Evolutionary conservation across 164 flowering plant species (phyloP).

Genomic region (Akebia trifoliata): DNA sequence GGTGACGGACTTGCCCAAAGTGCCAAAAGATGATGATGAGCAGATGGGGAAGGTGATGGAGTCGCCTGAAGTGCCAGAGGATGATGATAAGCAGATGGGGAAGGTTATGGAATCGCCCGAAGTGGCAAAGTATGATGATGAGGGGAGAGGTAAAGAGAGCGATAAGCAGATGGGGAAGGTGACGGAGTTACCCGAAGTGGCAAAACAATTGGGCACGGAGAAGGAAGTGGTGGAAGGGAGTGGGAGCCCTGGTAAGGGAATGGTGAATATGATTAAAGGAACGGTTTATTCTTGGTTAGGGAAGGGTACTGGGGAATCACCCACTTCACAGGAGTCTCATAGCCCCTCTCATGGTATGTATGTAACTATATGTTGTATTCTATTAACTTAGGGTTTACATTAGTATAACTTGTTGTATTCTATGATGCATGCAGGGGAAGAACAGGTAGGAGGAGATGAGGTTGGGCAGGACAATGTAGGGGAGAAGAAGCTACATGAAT

Average conservation of each 20-base stretch:
- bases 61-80: not conserved
- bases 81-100: constrained; percentile 3
- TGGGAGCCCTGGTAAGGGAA: not conserved
- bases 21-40: not conserved
- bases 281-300: constrained; percentile 22
- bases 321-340: constrained; percentile 1
- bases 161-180: constrained; percentile 26
- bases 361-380: not conserved
- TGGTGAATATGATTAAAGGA: constrained; percentile 20
- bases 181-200: constrained; percentile 44
- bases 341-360: constrained; percentile 1
- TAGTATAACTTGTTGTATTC: too few relatives aligned
- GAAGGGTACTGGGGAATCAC: constrained; percentile 12
- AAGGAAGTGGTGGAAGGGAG: not conserved
- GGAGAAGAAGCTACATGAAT: constrained; percentile 1
- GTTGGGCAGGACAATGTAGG: not conserved
- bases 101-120: too few relatives aligned
- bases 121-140: too few relatives aligned
- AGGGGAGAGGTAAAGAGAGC: not conserved
- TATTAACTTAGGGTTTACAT: too few relatives aligned
- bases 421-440: not conserved
- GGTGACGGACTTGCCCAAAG: too few relatives aligned
- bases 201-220: constrained; percentile 23
- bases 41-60: not conserved
- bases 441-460: not conserved